A percentile compares a stretch with the other conserved stretches of the same genome.
These are phyloP conservation scores for Limonomyces culmigenus DNA, from an alignment of 1,284 basidiomycete genomes.

Conservation along the genomic window DNA sequence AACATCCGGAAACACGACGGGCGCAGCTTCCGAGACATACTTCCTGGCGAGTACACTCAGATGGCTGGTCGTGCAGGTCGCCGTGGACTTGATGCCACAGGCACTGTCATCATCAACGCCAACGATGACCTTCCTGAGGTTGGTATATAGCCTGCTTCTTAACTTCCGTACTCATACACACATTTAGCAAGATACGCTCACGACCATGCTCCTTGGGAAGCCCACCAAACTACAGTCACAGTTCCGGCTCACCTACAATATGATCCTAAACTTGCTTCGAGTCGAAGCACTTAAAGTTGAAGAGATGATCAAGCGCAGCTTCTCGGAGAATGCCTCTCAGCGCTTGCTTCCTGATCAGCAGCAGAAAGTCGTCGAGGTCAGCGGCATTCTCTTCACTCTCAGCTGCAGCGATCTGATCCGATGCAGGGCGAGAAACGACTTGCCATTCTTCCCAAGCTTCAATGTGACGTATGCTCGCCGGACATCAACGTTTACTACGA, in stretches of 20 bases:
- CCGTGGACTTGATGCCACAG: constrained; percentile 87
- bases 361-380: constrained; percentile 66
- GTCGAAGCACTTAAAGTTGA: constrained; percentile 95
- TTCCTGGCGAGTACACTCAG: constrained; percentile 91
- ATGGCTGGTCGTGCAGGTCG: constrained; percentile 98
- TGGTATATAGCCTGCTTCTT: constrained; percentile 10
- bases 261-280: constrained; percentile 94
- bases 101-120: constrained; percentile 86
- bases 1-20: constrained; percentile 95
- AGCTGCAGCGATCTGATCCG: background rate
- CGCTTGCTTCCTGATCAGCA: constrained; percentile 87
- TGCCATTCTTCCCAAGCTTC: constrained; percentile 46
- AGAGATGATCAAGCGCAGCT: constrained; percentile 99
- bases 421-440: constrained; percentile 62
- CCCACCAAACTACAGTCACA: constrained; percentile 92
- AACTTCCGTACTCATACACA: background rate
- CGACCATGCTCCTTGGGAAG: constrained; percentile 85
- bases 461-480: constrained; percentile 47
- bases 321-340: constrained; percentile 96
- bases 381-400: constrained; percentile 8
- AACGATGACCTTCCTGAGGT: constrained; percentile 82
- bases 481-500: constrained; percentile 76
- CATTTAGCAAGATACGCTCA: constrained; percentile 50
- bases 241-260: constrained; percentile 97
- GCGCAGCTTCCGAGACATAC: constrained; percentile 74